Percentiles rank a stretch among this genome's conserved stretches.
phyloP scores from a whole-genome alignment of 441 rosid species.

The Eruca vesicaria region DNA sequence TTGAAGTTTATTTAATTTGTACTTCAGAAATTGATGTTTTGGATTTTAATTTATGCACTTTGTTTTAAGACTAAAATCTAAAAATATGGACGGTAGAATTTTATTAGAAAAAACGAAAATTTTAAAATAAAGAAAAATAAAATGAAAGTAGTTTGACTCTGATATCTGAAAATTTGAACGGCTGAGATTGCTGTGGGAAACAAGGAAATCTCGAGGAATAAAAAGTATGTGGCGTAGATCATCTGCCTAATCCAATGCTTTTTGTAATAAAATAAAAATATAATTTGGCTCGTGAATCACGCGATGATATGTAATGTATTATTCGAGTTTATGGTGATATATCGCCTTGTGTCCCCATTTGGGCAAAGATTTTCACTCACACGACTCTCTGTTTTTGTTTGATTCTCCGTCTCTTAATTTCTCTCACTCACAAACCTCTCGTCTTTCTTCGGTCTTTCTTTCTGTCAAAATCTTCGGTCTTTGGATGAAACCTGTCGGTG shows the following conservation, averaged over 20 bases:
- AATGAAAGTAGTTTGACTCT: neutral
- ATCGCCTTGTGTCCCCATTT: conserved; percentile 20
- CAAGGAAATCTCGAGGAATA: conserved; percentile 17
- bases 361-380: neutral
- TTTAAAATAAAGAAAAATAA: neutral
- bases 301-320: conserved; percentile 14
- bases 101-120: no score
- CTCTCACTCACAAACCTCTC: neutral
- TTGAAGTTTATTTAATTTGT: no score
- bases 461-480: conserved; percentile 7
- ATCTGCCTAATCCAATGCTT: neutral
- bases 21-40: no score
- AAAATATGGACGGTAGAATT: no score
- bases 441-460: neutral
- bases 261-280: neutral
- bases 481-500: neutral
- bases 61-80: no score
- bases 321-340: conserved; percentile 21
- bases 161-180: conserved; percentile 13
- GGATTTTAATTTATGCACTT: no score
- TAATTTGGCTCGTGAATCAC: conserved; percentile 17
- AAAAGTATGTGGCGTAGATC: conserved; percentile 23
- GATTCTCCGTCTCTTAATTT: neutral
- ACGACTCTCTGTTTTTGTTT: conserved; percentile 25
- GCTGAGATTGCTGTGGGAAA: neutral